phyloP scores from a whole-genome alignment of 495 filamentous ascomycete genomes.

The Clavariopsis aquatica region DNA sequence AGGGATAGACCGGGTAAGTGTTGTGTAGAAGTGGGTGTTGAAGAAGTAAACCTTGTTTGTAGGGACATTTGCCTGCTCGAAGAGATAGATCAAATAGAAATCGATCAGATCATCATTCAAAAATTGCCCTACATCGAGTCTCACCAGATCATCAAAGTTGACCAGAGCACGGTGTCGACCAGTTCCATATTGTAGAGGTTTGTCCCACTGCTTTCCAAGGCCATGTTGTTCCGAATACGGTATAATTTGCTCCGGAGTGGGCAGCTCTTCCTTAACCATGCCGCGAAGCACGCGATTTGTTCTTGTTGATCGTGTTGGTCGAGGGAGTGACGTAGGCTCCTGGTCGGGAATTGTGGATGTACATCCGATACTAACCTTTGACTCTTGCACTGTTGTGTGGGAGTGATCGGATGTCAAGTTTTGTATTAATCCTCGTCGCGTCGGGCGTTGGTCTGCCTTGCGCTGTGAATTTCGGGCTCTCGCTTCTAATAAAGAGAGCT shows the following conservation, averaged over 20 bases:
- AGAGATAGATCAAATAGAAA: slow-evolving; percentile 77
- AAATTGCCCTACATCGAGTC: slow-evolving; percentile 81
- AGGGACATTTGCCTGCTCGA: slow-evolving; percentile 56
- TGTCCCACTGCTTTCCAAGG: slow-evolving; percentile 16
- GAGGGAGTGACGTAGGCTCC: background rate
- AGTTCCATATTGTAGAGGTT: slow-evolving; percentile 63
- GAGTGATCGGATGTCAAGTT: background rate
- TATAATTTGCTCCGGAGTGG: background rate
- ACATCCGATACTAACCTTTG: background rate
- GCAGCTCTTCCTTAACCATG: background rate
- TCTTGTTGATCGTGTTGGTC: background rate
- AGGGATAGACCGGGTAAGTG: slow-evolving; percentile 60
- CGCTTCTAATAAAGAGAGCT: background rate
- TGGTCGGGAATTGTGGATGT: background rate
- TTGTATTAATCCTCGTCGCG: background rate
- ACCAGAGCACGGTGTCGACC: slow-evolving; percentile 75
- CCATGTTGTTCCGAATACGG: background rate
- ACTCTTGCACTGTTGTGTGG: background rate
- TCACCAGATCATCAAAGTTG: slow-evolving; percentile 72
- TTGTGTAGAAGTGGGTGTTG: slow-evolving; percentile 88
- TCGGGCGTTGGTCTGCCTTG: background rate
- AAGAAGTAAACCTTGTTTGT: slow-evolving; percentile 72
- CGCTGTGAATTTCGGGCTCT: background rate
- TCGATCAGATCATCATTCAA: slow-evolving; percentile 89
- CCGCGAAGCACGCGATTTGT: background rate